These are phyloP conservation scores for Beauveria rudraprayagi DNA, from an alignment of 2,329 filamentous ascomycete genomes.

Conservation along the genomic window DNA sequence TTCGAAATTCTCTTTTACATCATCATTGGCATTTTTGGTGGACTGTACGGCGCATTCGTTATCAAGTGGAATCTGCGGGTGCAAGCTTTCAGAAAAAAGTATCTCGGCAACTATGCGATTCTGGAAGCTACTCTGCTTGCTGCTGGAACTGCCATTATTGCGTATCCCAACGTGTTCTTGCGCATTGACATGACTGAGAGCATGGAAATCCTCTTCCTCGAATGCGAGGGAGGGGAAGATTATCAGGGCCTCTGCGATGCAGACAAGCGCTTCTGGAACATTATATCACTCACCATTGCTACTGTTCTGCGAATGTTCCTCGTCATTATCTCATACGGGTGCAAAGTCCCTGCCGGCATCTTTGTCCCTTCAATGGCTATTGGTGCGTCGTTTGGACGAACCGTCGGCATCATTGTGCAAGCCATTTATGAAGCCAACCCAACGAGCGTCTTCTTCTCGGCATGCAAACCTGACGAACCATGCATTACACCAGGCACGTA, in stretches of 20 bases:
- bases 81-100: constrained; percentile 90
- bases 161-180: constrained; percentile 92
- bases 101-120: constrained; percentile 74
- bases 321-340: constrained; percentile 93
- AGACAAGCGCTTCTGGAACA: constrained; percentile 67
- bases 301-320: constrained; percentile 74
- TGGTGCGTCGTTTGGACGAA: constrained; percentile 86
- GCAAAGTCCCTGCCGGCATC: constrained; percentile 95
- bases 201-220: constrained; percentile 95
- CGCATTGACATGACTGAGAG: constrained; percentile 98
- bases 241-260: constrained; percentile 84
- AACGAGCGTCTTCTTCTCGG: constrained; percentile 72
- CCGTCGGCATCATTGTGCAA: constrained; percentile 91
- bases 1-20: constrained; percentile 94
- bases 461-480: constrained; percentile 82
- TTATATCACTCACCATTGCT: constrained; percentile 68
- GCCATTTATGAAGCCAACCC: constrained; percentile 80
- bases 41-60: constrained; percentile 89
- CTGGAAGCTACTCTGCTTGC: constrained; percentile 81
- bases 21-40: constrained; percentile 84
- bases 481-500: constrained; percentile 98
- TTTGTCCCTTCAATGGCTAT: constrained; percentile 98
- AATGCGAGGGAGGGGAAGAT: constrained; percentile 83
- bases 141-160: constrained; percentile 78
- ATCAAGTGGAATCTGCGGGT: constrained; percentile 95